Evolutionary conservation across 2,329 filamentous ascomycete genomes (phyloP).

Genomic region (Botrytis fragariae): DNA sequence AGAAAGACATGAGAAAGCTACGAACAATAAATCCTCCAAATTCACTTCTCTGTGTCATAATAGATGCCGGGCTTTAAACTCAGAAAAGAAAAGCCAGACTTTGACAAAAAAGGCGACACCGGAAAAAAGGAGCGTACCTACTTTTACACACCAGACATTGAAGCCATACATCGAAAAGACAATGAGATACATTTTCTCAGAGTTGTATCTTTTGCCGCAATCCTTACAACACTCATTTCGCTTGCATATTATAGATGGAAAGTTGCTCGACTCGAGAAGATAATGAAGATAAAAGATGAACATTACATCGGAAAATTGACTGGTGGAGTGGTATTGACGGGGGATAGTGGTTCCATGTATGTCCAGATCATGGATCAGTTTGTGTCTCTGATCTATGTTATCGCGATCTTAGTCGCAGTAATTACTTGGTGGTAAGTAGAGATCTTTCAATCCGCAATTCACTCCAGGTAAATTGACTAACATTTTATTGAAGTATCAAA

Average conservation of each 20-base stretch:
- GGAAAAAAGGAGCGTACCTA: background rate
- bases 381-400: background rate
- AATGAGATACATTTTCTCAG: constrained; percentile 3
- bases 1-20: background rate
- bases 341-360: background rate
- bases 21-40: background rate
- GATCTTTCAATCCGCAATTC: background rate
- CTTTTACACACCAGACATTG: background rate
- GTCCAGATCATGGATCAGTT: background rate
- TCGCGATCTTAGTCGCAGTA: background rate
- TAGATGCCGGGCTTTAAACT: background rate
- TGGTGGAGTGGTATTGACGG: background rate
- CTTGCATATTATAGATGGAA: background rate
- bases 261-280: background rate
- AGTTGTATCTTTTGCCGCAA: background rate
- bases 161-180: background rate
- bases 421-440: constrained; percentile 7
- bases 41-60: background rate
- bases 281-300: background rate
- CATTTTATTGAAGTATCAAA: background rate
- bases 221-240: background rate
- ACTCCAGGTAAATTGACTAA: background rate
- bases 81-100: background rate
- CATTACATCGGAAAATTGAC: background rate
- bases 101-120: too few relatives aligned